These are phyloP conservation scores for Cyclanthera cordifolia DNA, from an alignment of 306 rosid genomes.

Conservation along the genomic window DNA sequence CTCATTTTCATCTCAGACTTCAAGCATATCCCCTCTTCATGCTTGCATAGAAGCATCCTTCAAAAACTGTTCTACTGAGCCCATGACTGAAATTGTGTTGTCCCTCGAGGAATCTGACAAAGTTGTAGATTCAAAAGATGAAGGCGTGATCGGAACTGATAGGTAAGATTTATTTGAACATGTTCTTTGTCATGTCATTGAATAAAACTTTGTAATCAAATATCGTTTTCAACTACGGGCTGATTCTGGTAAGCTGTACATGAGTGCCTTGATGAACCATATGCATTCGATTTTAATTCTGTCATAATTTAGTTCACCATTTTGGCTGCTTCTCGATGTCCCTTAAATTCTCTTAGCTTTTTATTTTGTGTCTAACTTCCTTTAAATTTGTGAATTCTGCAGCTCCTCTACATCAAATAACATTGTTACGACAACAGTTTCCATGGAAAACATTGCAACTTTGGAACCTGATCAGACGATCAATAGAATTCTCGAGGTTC, in stretches of 20 bases:
- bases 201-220: neutral
- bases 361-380: slow-evolving; percentile 14
- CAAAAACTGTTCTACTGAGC: slow-evolving; percentile 64
- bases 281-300: neutral
- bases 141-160: slow-evolving; percentile 29
- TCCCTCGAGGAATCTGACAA: slow-evolving; percentile 51
- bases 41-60: slow-evolving; percentile 58
- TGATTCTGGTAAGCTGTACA: neutral
- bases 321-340: neutral
- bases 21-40: slow-evolving; percentile 63
- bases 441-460: slow-evolving; percentile 59
- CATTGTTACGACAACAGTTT: slow-evolving; percentile 35
- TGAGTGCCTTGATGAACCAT: neutral
- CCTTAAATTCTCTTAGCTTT: neutral
- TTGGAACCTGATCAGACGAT: slow-evolving; percentile 63
- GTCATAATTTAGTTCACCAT: neutral
- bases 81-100: slow-evolving; percentile 49
- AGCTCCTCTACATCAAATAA: slow-evolving; percentile 37
- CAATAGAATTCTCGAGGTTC: slow-evolving; percentile 51
- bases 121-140: slow-evolving; percentile 37
- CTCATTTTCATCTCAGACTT: slow-evolving; percentile 65
- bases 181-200: neutral
- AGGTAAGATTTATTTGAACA: slow-evolving; percentile 35
- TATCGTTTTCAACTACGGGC: neutral
- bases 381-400: slow-evolving; percentile 26